Evolutionary conservation across 2,329 filamentous ascomycete species (phyloP).

Genomic region (Fusarium caatingaense): DNA sequence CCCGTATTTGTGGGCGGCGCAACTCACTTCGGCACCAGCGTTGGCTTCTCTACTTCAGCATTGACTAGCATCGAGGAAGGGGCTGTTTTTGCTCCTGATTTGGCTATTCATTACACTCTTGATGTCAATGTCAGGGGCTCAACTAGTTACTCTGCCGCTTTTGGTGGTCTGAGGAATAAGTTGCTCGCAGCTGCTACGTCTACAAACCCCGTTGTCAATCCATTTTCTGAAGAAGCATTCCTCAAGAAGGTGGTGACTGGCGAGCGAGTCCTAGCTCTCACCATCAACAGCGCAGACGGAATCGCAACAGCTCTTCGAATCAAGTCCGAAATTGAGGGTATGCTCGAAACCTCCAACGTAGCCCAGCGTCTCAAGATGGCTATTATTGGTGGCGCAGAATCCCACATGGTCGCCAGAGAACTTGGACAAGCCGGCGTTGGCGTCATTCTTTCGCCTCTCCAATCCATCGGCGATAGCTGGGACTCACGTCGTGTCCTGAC

Average conservation of each 20-base stretch:
- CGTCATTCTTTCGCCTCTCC: conserved; percentile 70
- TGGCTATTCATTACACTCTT: conserved; percentile 69
- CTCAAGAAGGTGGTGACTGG: conserved; percentile 66
- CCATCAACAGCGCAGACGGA: conserved; percentile 70
- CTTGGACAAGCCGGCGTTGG: conserved; percentile 67
- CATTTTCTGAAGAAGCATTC: conserved; percentile 62
- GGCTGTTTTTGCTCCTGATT: conserved; percentile 65
- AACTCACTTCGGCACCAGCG: conserved; percentile 67
- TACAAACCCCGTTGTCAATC: conserved; percentile 52
- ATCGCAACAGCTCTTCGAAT: conserved; percentile 70
- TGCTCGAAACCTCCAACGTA: conserved; percentile 39
- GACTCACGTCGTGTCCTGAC: conserved; percentile 71
- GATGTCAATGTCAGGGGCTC: conserved; percentile 55
- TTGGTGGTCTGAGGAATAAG: conserved; percentile 64
- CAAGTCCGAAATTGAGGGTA: conserved; percentile 66
- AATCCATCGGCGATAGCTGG: conserved; percentile 67
- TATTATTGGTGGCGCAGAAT: conserved; percentile 72
- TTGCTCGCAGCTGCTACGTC: conserved; percentile 62
- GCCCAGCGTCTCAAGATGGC: conserved; percentile 60
- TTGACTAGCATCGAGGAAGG: conserved; percentile 58
- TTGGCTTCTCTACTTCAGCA: conserved; percentile 67
- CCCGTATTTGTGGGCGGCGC: conserved; percentile 58
- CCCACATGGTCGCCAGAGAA: conserved; percentile 68
- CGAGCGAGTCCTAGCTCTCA: conserved; percentile 66
- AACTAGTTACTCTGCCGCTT: conserved; percentile 63